phyloP scores from a whole-genome alignment of 225 moss, liverwort and hornwort species.

The Rhytidiadelphus loreus region DNA sequence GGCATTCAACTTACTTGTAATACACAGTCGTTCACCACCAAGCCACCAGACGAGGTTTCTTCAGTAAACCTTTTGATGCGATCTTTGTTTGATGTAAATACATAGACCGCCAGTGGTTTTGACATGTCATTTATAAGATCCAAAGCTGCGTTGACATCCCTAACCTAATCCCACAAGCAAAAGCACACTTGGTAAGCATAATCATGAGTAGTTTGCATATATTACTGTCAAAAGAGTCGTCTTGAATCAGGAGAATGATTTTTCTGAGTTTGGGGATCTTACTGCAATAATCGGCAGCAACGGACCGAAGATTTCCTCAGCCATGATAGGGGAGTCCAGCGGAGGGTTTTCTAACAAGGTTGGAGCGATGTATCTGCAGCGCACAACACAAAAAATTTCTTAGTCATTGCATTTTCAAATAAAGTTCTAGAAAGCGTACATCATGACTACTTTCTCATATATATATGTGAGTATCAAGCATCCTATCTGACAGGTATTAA shows the following conservation, averaged over 20 bases:
- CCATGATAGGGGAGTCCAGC: slow-evolving; percentile 36
- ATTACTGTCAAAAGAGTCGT: neutral
- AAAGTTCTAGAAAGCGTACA: neutral
- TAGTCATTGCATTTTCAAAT: neutral
- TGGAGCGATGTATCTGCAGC: slow-evolving; percentile 35
- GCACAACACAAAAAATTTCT: neutral
- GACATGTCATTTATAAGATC: slow-evolving; percentile 45
- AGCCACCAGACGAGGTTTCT: slow-evolving; percentile 64
- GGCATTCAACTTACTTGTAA: slow-evolving; percentile 41
- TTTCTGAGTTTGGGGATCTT: neutral
- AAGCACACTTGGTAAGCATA: slow-evolving; percentile 1
- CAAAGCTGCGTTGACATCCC: slow-evolving; percentile 30
- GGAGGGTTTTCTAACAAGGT: slow-evolving; percentile 33
- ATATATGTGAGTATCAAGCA: neutral
- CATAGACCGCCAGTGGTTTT: slow-evolving; percentile 59
- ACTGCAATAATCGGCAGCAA: slow-evolving; percentile 35
- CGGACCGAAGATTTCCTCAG: slow-evolving; percentile 51
- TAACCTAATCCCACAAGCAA: slow-evolving; percentile 34
- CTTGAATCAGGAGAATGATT: neutral
- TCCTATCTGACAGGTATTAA: neutral
- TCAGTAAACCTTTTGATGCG: slow-evolving; percentile 27
- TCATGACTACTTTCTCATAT: neutral
- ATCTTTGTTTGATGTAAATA: slow-evolving; percentile 38
- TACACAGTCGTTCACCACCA: slow-evolving; percentile 62
- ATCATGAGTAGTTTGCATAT: neutral